phyloP scores from a whole-genome alignment of 208 protist genomes.

The Porcisia deanei region DNA sequence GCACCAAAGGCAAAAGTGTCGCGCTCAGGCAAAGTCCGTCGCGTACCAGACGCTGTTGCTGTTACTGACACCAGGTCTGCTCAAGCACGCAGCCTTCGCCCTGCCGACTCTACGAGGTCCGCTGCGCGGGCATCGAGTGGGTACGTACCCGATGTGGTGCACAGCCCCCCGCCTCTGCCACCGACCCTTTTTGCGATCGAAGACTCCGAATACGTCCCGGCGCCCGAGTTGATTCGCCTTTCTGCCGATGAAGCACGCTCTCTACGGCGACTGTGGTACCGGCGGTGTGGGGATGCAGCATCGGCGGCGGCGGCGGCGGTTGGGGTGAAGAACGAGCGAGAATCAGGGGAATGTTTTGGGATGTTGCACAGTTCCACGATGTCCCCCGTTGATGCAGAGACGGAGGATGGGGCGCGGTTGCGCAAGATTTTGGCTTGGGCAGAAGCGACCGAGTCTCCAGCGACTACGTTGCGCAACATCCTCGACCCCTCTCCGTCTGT shows the following conservation, averaged over 20 bases:
- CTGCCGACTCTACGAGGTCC: neutral
- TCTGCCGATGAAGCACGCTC: constrained; percentile 20
- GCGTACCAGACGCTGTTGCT: neutral
- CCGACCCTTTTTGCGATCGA: constrained; percentile 28
- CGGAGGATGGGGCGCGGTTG: constrained; percentile 3
- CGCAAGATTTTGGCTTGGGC: constrained; percentile 13
- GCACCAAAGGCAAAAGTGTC: neutral
- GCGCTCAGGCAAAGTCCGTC: neutral
- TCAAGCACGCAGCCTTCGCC: neutral
- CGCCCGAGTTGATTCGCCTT: constrained; percentile 25
- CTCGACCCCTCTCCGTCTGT: constrained; percentile 25
- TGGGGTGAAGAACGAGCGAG: neutral
- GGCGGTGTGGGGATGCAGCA: constrained; percentile 9
- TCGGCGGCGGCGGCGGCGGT: neutral
- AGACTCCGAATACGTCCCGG: constrained; percentile 34
- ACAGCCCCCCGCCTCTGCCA: constrained; percentile 3
- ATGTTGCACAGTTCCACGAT: neutral
- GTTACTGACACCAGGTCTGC: neutral
- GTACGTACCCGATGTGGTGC: constrained; percentile 15
- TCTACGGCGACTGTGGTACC: constrained; percentile 22
- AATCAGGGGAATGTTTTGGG: neutral
- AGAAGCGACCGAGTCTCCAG: constrained; percentile 4
- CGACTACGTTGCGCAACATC: constrained; percentile 29
- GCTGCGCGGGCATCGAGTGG: neutral
- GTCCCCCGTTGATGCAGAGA: neutral